Percentiles rank a stretch among this genome's conserved stretches.
Evolutionary conservation across 2,329 filamentous ascomycete species (phyloP).

Genomic region (Ramichloridium luteum): DNA sequence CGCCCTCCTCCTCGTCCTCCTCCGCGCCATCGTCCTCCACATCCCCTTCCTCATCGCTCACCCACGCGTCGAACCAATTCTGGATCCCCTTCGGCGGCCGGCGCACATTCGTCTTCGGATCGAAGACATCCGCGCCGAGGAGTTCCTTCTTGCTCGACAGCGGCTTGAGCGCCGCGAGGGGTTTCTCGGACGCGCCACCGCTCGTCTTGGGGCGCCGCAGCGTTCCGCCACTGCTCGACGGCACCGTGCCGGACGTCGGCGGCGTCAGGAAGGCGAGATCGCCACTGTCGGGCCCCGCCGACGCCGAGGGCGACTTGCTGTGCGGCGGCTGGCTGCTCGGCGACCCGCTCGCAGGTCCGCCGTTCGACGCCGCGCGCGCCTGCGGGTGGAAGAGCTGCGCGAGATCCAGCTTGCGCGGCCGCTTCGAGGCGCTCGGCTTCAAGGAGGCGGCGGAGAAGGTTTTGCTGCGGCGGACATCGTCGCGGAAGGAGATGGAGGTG

Average conservation of each 20-base stretch:
- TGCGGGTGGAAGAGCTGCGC: slow-evolving; percentile 30
- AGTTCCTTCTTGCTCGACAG: slow-evolving; percentile 5
- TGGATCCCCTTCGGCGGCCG: slow-evolving; percentile 37
- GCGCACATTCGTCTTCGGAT: slow-evolving; percentile 36
- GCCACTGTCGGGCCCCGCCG: slow-evolving; percentile 27
- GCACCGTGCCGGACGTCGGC: slow-evolving; percentile 1
- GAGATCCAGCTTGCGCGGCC: slow-evolving; percentile 29
- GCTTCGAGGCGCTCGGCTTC: no score
- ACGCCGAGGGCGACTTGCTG: slow-evolving; percentile 31
- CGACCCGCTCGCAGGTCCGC: slow-evolving; percentile 22
- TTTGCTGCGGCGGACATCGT: slow-evolving; percentile 10
- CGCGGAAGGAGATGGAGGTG: no score
- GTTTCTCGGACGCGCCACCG: slow-evolving; percentile 1
- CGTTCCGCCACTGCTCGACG: slow-evolving; percentile 2
- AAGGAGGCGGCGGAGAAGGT: slow-evolving; percentile 9
- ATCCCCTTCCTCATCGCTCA: slow-evolving; percentile 18
- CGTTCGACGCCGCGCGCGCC: slow-evolving; percentile 11
- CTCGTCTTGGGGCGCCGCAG: slow-evolving; percentile 3
- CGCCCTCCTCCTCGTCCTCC: slow-evolving; percentile 15
- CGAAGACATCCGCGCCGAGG: slow-evolving; percentile 29
- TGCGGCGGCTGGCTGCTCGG: slow-evolving; percentile 28
- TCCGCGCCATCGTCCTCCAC: slow-evolving; percentile 10
- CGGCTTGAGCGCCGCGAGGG: slow-evolving; percentile 17
- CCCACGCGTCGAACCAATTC: slow-evolving; percentile 38
- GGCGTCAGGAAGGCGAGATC: slow-evolving; percentile 17